Percentiles rank a stretch among this genome's conserved stretches.
Conservation (phyloP, 73 alveolate species). For the Tetrahymena malaccensis region DNA sequence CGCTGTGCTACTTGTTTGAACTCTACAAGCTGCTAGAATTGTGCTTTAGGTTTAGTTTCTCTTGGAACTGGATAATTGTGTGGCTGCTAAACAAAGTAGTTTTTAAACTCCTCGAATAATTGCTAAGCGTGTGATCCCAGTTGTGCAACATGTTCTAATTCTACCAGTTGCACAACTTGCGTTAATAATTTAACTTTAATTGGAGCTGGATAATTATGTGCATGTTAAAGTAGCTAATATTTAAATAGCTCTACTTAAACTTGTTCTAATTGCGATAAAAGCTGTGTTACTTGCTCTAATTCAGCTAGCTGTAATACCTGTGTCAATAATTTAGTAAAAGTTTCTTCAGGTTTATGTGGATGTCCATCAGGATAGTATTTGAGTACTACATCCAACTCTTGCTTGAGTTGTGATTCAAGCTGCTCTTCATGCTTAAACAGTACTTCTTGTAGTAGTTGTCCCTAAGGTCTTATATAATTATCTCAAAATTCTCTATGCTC, state of each 20-base stretch:
- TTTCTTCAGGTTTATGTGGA: neutral
- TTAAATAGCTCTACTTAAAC: neutral
- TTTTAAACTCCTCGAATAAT: neutral
- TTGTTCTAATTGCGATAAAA: neutral
- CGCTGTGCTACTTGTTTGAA: no score
- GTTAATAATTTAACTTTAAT: no score
- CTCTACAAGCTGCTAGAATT: no score
- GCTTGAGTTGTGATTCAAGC: neutral
- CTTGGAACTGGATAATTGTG: no score
- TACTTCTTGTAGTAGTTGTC: neutral
- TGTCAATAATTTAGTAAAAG: no score
- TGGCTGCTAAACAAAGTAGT: neutral
- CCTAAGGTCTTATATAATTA: neutral
- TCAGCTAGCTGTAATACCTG: neutral
- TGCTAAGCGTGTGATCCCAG: neutral
- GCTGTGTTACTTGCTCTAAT: neutral
- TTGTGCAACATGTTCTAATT: neutral
- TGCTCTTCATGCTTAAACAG: neutral
- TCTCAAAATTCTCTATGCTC: neutral
- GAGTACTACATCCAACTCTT: neutral
- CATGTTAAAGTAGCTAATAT: neutral
- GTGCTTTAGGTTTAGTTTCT: no score
- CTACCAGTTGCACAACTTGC: neutral
- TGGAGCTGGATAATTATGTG: neutral
- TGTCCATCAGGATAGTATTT: neutral